A percentile compares a stretch with the other conserved stretches of the same genome.
Conservation (phyloP, 331 rosid genomes). For the Quercus phellos region DNA sequence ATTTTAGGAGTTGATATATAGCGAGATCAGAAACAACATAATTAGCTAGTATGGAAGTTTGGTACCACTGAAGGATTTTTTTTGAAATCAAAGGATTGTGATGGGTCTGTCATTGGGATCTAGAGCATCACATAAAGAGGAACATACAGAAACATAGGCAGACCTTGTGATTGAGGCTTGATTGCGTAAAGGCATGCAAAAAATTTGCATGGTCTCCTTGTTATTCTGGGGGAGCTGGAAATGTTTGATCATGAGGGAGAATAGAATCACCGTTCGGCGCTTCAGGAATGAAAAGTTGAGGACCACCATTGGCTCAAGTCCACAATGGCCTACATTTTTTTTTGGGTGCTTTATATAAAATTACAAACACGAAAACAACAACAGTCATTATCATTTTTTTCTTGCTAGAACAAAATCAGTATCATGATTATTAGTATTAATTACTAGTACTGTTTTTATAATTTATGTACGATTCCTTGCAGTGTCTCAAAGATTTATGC, state of each 20-base stretch:
- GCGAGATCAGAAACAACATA: background rate
- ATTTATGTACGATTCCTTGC: no score
- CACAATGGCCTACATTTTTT: background rate
- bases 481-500: no score
- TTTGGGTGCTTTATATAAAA: no score
- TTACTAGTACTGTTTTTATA: no score
- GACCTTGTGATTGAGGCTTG: slow-evolving; percentile 18
- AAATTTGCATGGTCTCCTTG: background rate
- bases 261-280: slow-evolving; percentile 8
- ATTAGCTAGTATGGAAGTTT: background rate
- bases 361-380: no score
- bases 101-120: slow-evolving; percentile 22
- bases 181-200: slow-evolving; percentile 42
- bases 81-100: background rate
- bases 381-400: no score
- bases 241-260: slow-evolving; percentile 1
- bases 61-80: no score
- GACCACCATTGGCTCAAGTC: slow-evolving; percentile 25
- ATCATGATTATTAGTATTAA: no score
- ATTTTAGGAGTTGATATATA: background rate
- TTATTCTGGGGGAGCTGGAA: no score
- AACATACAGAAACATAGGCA: slow-evolving; percentile 38
- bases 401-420: no score
- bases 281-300: slow-evolving; percentile 9
- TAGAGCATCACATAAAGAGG: slow-evolving; percentile 47